These are phyloP conservation scores for Komagataella ulmi DNA, from an alignment of 805 yeast genomes.

Conservation along the genomic window DNA sequence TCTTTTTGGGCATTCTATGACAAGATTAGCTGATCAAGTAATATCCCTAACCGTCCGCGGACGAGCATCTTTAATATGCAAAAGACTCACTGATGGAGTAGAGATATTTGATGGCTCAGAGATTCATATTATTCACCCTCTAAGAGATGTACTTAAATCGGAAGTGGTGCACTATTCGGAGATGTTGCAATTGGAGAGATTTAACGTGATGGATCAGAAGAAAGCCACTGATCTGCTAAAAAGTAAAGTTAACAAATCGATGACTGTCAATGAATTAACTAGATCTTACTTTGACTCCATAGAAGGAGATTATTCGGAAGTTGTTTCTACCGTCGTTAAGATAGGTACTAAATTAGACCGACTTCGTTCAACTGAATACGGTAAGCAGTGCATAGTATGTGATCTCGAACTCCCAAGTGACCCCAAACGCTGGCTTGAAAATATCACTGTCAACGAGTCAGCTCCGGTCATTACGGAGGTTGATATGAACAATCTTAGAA, in stretches of 20 bases:
- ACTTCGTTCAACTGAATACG: conserved; percentile 17
- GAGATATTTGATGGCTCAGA: conserved; percentile 15
- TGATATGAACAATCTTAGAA: conserved; percentile 17
- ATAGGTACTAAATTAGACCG: conserved; percentile 67
- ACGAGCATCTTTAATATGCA: conserved; percentile 58
- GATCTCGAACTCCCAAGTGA: conserved; percentile 35
- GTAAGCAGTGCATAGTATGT: conserved; percentile 41
- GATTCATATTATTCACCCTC: conserved; percentile 48
- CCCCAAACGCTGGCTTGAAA: conserved; percentile 53
- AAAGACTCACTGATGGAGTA: conserved; percentile 31
- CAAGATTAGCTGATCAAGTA: conserved; percentile 69
- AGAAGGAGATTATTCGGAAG: conserved; percentile 73
- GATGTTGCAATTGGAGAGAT: conserved; percentile 21
- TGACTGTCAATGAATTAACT: conserved; percentile 73
- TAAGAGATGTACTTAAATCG: conserved; percentile 58
- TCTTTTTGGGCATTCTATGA: conserved; percentile 69
- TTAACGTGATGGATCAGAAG: neutral
- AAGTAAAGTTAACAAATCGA: conserved; percentile 44
- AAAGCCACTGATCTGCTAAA: conserved; percentile 8
- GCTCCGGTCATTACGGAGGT: conserved; percentile 31
- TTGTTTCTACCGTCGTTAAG: conserved; percentile 83
- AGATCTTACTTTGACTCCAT: conserved; percentile 57
- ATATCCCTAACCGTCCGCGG: conserved; percentile 76
- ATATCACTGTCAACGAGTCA: conserved; percentile 49
- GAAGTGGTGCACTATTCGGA: conserved; percentile 50